Conservation (phyloP, 306 rosid genomes). For the Lablab purpureus region DNA sequence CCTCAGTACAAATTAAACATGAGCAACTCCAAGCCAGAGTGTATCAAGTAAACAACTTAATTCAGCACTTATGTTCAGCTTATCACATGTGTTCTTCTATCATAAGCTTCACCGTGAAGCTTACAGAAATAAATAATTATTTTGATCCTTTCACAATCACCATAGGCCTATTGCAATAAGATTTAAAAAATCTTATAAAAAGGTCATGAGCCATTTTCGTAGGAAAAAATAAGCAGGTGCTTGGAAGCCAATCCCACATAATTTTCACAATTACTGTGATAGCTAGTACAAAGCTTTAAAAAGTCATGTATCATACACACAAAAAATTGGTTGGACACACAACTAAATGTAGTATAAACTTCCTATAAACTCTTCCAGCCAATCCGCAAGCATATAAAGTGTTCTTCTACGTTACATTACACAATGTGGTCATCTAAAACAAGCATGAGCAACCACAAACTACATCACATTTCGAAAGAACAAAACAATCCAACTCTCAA, state of each 20-base stretch:
- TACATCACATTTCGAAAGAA: slow-evolving; percentile 4
- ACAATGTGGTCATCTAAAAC: not conserved
- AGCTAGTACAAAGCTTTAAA: not conserved
- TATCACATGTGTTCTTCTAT: not conserved
- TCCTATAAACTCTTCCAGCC: not conserved
- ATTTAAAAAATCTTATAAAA: not conserved
- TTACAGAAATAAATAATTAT: not conserved
- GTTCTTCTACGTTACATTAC: not conserved
- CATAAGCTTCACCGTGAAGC: not conserved
- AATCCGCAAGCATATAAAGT: not conserved
- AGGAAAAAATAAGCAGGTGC: not conserved
- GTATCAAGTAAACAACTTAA: not conserved
- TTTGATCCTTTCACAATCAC: not conserved
- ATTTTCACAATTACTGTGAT: not conserved
- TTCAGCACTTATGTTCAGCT: not conserved
- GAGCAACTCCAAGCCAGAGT: slow-evolving; percentile 12
- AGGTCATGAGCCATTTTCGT: not conserved
- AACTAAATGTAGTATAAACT: not conserved
- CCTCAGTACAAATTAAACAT: not conserved
- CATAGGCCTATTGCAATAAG: not conserved
- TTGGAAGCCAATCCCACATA: not conserved
- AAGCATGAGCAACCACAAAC: not conserved
- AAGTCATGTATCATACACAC: not conserved
- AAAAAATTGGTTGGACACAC: not conserved
- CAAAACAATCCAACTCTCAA: slow-evolving; percentile 8